Conservation (phyloP, 73 alveolate species). For the Blepharisma japonicum region DNA sequence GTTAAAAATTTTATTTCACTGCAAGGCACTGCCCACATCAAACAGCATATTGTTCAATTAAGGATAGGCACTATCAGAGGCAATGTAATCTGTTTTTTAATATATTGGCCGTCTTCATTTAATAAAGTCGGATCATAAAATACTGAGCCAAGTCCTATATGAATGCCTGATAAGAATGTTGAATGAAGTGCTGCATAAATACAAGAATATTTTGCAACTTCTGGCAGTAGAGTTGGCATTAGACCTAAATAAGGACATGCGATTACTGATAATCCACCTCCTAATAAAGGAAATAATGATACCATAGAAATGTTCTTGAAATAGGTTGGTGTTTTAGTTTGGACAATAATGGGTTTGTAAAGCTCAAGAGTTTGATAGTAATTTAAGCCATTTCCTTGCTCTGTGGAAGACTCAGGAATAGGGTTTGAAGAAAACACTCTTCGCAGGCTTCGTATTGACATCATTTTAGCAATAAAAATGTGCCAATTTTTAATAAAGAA, state of each 20-base stretch:
- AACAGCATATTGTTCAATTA: not conserved
- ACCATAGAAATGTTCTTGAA: not conserved
- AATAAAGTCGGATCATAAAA: not conserved
- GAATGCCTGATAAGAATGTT: not conserved
- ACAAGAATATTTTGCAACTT: not conserved
- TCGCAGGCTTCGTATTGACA: no score
- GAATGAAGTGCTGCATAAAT: constrained; percentile 1
- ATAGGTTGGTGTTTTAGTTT: no score
- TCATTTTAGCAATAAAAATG: no score
- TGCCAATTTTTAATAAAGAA: no score
- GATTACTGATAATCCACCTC: constrained; percentile 1
- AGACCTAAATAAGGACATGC: not conserved
- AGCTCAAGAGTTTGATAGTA: no score
- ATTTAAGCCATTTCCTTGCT: no score
- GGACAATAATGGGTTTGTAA: no score
- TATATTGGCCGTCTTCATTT: not conserved
- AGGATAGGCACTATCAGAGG: not conserved
- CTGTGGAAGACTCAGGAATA: no score
- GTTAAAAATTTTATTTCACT: not conserved
- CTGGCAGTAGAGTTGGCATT: not conserved
- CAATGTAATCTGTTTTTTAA: not conserved
- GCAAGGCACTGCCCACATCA: not conserved
- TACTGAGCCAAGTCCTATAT: constrained; percentile 16
- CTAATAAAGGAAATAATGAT: not conserved
- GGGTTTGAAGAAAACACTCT: no score